phyloP scores from a whole-genome alignment of 208 protist genomes.

The Crithidia mellificae region DNA sequence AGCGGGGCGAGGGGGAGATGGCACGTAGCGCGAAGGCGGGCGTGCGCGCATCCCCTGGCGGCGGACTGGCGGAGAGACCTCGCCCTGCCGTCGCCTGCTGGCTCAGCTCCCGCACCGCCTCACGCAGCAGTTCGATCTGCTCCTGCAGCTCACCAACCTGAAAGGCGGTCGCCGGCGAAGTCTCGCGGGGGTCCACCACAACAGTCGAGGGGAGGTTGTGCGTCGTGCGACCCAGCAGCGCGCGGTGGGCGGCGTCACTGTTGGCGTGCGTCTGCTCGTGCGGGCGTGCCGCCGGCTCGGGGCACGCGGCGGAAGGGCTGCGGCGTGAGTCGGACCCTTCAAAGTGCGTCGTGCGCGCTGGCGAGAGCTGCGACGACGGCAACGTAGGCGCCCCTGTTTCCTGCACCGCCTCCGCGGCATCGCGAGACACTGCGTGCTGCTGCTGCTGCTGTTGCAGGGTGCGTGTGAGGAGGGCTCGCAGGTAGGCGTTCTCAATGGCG shows the following conservation, averaged over 20 bases:
- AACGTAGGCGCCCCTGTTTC: neutral
- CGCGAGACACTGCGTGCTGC: neutral
- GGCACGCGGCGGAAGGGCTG: conserved; percentile 20
- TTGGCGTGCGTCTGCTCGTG: neutral
- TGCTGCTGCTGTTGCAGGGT: conserved; percentile 26
- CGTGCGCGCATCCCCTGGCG: conserved; percentile 5
- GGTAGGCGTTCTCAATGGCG: conserved; percentile 44
- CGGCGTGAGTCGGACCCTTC: conserved; percentile 7
- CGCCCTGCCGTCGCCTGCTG: conserved; percentile 25
- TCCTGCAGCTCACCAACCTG: conserved; percentile 32
- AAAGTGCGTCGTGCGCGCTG: neutral
- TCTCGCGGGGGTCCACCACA: neutral
- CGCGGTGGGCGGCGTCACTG: conserved; percentile 1
- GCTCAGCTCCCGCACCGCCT: conserved; percentile 51
- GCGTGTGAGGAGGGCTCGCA: conserved; percentile 21
- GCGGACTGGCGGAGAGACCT: conserved; percentile 11
- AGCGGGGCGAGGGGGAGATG: conserved; percentile 27
- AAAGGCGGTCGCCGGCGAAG: conserved; percentile 9
- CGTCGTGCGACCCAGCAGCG: neutral
- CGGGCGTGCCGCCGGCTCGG: neutral
- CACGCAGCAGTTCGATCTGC: conserved; percentile 34
- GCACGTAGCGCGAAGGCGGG: conserved; percentile 6
- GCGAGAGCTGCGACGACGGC: neutral
- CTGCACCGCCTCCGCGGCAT: neutral
- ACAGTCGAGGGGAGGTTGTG: neutral